Base-by-base conservation (phyloP, 1,139 yeast species). In the Entelexis sorbosivorans region DNA sequence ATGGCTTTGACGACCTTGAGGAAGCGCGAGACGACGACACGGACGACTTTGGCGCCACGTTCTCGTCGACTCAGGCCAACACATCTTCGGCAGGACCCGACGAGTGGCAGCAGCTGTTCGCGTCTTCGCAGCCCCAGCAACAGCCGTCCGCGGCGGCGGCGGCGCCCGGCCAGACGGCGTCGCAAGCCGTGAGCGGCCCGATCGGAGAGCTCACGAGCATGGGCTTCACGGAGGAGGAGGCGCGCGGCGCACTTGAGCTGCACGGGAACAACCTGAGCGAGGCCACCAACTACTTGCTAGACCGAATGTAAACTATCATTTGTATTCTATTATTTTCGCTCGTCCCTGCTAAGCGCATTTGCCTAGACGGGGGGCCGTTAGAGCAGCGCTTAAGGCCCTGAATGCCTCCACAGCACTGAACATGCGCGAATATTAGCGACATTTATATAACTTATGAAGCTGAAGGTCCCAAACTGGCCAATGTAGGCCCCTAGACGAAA, bases 31-130 rank as follows among this genome's bases (percentile, higher is more conserved):
- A 55, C 34, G 65, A 57, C 22, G 60, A 56, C 11, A 42, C 50
- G 9, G 43, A 53, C 26, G 49, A 45, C 31, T 46, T 35, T 34
- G 51, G 50, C 24, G 52, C 19, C 10, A 16, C 40, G 34, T 40
- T 33, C 38, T 17, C 36, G 31, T n/a, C 38, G 34, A 6, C 24
- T 29, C 17, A 33, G 31, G 24, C 34, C 33, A 32, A 33, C 19
- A 20, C 33, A 5, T 31, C 36, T 4, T 31, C 51, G 13, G 50
- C 55, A 6, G 62, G 60, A 20, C 58, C 76, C 53, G 95, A 86
- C 62, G 96, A 88, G 66, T 88, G 96, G 96, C 96, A 88, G 62
- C 93, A 87, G 66, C 74, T 88, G 32, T 88, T 88, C 71, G 93
- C 45, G 5, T 20, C 45, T 20, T 29, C 44, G 10, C 10, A 16